Conservation (phyloP, 2,329 filamentous ascomycete species). For the Thyridium curvatum region DNA sequence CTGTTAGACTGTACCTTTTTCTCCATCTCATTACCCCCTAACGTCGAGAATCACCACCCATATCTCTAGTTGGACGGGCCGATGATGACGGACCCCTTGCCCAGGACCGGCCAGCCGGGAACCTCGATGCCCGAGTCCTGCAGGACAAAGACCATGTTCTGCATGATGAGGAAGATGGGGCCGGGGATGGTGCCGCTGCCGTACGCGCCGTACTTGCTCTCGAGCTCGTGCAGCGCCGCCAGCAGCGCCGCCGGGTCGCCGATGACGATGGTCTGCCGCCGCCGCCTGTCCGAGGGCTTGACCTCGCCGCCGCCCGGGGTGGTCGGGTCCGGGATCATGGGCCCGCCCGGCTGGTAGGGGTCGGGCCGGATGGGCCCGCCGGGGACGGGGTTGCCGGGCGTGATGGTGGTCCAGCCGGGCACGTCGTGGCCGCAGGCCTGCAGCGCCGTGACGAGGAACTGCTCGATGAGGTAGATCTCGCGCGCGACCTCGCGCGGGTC, state of each 20-base stretch:
- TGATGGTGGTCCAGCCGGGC: constrained; percentile 14
- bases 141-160: constrained; percentile 15
- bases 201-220: constrained; percentile 14
- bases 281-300: constrained; percentile 7
- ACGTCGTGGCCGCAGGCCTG: constrained; percentile 14
- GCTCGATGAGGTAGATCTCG: constrained; percentile 17
- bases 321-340: not conserved
- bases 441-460: constrained; percentile 15
- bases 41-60: not conserved
- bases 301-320: constrained; percentile 1
- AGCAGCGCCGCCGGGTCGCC: constrained; percentile 8
- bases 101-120: constrained; percentile 15
- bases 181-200: constrained; percentile 11
- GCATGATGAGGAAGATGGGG: constrained; percentile 15
- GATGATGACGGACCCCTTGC: constrained; percentile 10
- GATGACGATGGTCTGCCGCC: too few relatives aligned
- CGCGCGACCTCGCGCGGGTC: constrained; percentile 9
- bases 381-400: constrained; percentile 14
- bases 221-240: constrained; percentile 10
- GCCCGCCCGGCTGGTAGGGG: not conserved
- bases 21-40: not conserved
- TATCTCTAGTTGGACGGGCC: constrained; percentile 7
- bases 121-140: constrained; percentile 13
- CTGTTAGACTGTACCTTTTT: too few relatives aligned
- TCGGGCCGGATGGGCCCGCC: constrained; percentile 5